These are phyloP conservation scores for Peronosclerospora sorghi DNA, from an alignment of 352 stramenopile species.

Conservation along the genomic window DNA sequence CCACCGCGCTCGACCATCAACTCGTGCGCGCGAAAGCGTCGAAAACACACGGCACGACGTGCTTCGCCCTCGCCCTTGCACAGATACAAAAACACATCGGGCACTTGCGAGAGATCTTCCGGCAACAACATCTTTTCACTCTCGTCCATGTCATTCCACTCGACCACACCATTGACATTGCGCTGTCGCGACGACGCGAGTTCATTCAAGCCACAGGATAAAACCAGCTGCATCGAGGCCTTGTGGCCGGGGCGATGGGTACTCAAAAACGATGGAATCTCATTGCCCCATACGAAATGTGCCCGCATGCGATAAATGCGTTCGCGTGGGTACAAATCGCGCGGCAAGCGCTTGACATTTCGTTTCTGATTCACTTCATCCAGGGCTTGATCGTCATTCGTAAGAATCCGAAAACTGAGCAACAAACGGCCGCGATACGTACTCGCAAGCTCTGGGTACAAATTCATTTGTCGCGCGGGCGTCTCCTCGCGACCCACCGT, in stretches of 20 bases:
- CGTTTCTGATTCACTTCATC: slow-evolving; percentile 80
- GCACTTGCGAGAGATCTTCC: slow-evolving; percentile 64
- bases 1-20: slow-evolving; percentile 40
- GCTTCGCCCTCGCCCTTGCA: slow-evolving; percentile 55
- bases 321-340: slow-evolving; percentile 44
- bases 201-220: slow-evolving; percentile 55
- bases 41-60: slow-evolving; percentile 61
- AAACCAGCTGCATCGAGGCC: slow-evolving; percentile 64
- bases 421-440: slow-evolving; percentile 78
- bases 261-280: slow-evolving; percentile 66
- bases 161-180: slow-evolving; percentile 71
- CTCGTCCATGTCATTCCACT: slow-evolving; percentile 77
- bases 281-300: slow-evolving; percentile 60
- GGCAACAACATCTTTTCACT: slow-evolving; percentile 66
- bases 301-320: slow-evolving; percentile 63
- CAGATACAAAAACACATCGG: slow-evolving; percentile 85
- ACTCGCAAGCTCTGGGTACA: slow-evolving; percentile 63
- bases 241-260: slow-evolving; percentile 63
- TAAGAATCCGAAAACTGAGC: slow-evolving; percentile 57
- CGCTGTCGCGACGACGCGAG: slow-evolving; percentile 38
- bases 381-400: slow-evolving; percentile 56
- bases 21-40: slow-evolving; percentile 69
- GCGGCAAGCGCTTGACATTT: slow-evolving; percentile 61
- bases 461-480: slow-evolving; percentile 81
- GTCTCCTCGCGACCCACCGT: slow-evolving; percentile 42